Evolutionary conservation across 2,329 filamentous ascomycete species (phyloP), one percentile per base, ranked within the genome.

Genomic region (Kalaharituber pfeilii): DNA sequence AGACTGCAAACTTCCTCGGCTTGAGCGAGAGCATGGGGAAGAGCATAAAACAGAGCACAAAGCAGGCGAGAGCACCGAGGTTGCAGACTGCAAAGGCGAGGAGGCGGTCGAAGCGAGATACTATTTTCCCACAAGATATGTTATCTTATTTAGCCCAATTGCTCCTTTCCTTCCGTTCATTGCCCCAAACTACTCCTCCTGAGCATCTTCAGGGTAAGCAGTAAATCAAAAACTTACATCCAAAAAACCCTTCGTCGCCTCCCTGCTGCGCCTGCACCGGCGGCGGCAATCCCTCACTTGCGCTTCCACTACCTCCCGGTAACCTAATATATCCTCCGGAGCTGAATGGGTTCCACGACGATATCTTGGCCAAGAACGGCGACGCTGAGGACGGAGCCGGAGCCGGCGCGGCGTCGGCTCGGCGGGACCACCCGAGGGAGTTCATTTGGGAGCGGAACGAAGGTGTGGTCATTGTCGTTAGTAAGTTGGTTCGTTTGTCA

Each of bases 91-190:
- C 82, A 70, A 98, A 98, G 65, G 96, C 78, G 68, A 98, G 75
- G 66, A 96, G 73, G 55, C 89, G 84, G 71, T 98, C 91, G 91
- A 89, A 96, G 72, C 89, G 80, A 72, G 86, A 94, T 73, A 98
- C 91, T 96, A 70, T 66, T 65, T 39, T 15, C 33, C 20, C 33
- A 39, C 5, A 36, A 39, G 33, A 39, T 39, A 13, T 39, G 33
- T 18, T 18, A 15, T 39, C 13, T 15, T 18, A 39, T 13, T 18
- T 39, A 39, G 33, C 5, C 33, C 8, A 39, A 15, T 15, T 5
- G 33, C 33, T 8, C 29, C 29, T 33, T 8, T n/a, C 29, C 29
- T n/a, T 8, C 33, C 33, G 13, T 39, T 13, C 33, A 39, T 39
- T 39, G 13, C 33, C 15, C 20, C 33, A 5, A 15, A 13, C 33